These are phyloP conservation scores for Tylopilus felleus DNA, from an alignment of 768 basidiomycete genomes.

Conservation along the genomic window DNA sequence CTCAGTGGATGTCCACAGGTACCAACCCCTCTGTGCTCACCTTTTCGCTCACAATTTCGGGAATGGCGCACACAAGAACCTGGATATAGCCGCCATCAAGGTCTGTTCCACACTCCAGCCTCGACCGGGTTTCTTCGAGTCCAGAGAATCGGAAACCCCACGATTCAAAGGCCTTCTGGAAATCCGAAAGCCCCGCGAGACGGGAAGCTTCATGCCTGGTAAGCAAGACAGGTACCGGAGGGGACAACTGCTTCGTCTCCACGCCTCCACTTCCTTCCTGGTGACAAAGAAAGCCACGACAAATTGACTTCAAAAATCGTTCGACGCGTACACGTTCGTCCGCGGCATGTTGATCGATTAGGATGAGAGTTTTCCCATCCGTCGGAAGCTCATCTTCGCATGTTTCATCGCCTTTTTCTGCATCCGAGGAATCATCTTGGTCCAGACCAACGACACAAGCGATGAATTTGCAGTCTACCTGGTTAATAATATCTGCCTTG, in stretches of 20 bases:
- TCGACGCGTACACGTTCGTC: constrained; percentile 95
- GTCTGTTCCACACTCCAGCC: constrained; percentile 16
- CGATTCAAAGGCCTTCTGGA: constrained; percentile 48
- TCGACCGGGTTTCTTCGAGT: constrained; percentile 25
- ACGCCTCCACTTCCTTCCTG: constrained; percentile 37
- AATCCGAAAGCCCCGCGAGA: constrained; percentile 40
- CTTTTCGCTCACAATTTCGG: constrained; percentile 71
- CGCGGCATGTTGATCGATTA: constrained; percentile 98
- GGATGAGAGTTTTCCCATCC: constrained; percentile 46
- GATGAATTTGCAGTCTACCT: constrained; percentile 91
- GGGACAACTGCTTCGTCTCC: constrained; percentile 43
- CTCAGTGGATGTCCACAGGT: constrained; percentile 8
- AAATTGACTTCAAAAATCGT: constrained; percentile 69
- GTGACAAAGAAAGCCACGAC: constrained; percentile 56
- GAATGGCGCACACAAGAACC: constrained; percentile 58
- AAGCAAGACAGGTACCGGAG: constrained; percentile 60
- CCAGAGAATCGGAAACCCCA: constrained; percentile 70
- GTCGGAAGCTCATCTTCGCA: constrained; percentile 17
- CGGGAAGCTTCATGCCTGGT: constrained; percentile 59
- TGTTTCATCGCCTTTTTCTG: constrained; percentile 13
- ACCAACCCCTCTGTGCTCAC: constrained; percentile 26
- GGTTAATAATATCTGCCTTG: constrained; percentile 62
- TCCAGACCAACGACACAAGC: constrained; percentile 55
- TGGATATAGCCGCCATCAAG: constrained; percentile 51
- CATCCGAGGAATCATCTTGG: constrained; percentile 10